Evolutionary conservation across 2,329 filamentous ascomycete species (phyloP).

Genomic region (Aspergillus glaucus): DNA sequence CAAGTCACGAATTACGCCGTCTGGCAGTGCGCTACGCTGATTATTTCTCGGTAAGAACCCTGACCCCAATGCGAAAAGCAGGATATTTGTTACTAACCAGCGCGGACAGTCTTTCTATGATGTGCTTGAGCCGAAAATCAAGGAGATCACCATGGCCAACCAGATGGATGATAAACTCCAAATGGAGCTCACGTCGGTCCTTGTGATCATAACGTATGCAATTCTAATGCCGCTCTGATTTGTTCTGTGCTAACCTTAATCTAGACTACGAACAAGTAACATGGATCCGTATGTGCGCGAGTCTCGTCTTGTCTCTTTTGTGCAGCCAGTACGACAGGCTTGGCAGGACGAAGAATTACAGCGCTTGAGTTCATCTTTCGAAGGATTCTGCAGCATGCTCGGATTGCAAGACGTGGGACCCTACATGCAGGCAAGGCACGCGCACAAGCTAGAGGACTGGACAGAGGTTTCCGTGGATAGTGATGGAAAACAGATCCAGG

Average conservation of each 20-base stretch:
- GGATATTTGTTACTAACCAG: conserved; percentile 15
- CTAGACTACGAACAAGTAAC: conserved; percentile 69
- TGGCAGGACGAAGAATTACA: conserved; percentile 71
- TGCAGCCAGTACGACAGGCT: conserved; percentile 71
- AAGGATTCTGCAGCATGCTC: conserved; percentile 71
- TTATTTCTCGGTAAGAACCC: conserved; percentile 62
- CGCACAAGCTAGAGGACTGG: conserved; percentile 78
- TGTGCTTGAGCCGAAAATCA: conserved; percentile 74
- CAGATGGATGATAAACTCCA: conserved; percentile 74
- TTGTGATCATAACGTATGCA: conserved; percentile 78
- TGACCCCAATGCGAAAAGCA: not conserved
- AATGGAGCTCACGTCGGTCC: conserved; percentile 79
- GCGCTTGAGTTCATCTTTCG: conserved; percentile 64
- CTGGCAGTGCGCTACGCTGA: conserved; percentile 87
- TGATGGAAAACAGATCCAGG: conserved; percentile 73
- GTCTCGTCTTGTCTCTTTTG: conserved; percentile 66
- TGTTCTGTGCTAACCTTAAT: conserved; percentile 6
- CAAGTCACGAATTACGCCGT: conserved; percentile 80
- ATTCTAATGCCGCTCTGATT: conserved; percentile 1
- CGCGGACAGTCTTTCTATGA: conserved; percentile 67
- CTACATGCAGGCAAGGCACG: conserved; percentile 67
- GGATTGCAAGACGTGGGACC: conserved; percentile 73
- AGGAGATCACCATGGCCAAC: conserved; percentile 66
- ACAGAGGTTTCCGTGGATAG: conserved; percentile 67
- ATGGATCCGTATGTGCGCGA: conserved; percentile 67